Percentiles rank a stretch among this genome's conserved stretches.
phyloP scores from a whole-genome alignment of 768 basidiomycete species.

The Galerina marginata region DNA sequence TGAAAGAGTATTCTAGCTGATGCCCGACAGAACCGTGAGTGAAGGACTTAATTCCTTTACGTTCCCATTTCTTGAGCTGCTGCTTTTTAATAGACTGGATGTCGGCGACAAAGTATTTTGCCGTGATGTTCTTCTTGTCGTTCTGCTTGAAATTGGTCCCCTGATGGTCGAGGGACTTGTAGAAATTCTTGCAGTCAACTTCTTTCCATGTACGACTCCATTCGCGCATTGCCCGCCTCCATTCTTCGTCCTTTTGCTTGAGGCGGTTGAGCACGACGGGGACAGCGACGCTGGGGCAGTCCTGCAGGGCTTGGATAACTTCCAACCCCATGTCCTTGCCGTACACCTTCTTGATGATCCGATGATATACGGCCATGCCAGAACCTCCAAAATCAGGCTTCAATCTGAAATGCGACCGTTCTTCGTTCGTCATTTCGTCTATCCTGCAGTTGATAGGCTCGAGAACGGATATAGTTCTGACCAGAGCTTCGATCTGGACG shows the following conservation, averaged over 20 bases:
- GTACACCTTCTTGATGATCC: slow-evolving; percentile 93
- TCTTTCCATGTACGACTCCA: slow-evolving; percentile 98
- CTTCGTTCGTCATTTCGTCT: slow-evolving; percentile 87
- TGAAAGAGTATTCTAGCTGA: slow-evolving; percentile 82
- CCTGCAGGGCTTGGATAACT: slow-evolving; percentile 86
- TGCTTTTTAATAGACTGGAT: slow-evolving; percentile 72
- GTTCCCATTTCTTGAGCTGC: slow-evolving; percentile 51
- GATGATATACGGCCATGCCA: slow-evolving; percentile 87
- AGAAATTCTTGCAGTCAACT: slow-evolving; percentile 96
- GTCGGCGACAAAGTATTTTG: slow-evolving; percentile 81
- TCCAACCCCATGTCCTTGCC: slow-evolving; percentile 78
- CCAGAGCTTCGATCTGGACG: slow-evolving; percentile 90
- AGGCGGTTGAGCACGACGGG: slow-evolving; percentile 90
- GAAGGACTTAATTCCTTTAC: slow-evolving; percentile 43
- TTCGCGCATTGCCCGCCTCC: slow-evolving; percentile 92
- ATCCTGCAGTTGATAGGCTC: slow-evolving; percentile 88
- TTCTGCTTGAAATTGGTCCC: slow-evolving; percentile 93
- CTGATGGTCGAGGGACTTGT: slow-evolving; percentile 97
- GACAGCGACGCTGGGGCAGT: slow-evolving; percentile 87
- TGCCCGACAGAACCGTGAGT: slow-evolving; percentile 55
- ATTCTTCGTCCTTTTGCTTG: slow-evolving; percentile 95
- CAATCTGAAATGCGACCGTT: slow-evolving; percentile 80
- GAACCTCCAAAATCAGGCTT: slow-evolving; percentile 89
- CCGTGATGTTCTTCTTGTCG: slow-evolving; percentile 92
- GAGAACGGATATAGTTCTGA: slow-evolving; percentile 88